These are phyloP conservation scores for Amanita molliuscula DNA, from an alignment of 768 basidiomycete genomes.

Conservation along the genomic window DNA sequence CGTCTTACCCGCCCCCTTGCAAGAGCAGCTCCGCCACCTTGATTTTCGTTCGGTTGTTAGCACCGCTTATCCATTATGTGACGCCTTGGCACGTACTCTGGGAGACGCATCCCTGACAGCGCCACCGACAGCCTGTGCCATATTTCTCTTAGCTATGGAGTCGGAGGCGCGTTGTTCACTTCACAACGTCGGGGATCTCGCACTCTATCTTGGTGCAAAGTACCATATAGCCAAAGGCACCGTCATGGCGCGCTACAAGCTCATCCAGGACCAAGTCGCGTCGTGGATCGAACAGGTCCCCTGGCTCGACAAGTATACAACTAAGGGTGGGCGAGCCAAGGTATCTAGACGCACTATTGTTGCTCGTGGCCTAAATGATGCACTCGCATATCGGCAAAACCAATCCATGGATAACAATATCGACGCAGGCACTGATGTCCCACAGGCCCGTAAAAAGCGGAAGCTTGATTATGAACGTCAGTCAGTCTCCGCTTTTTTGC, in stretches of 20 bases:
- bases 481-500: conserved; percentile 44
- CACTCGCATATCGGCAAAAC: conserved; percentile 57
- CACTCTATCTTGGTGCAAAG: conserved; percentile 42
- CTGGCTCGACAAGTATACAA: conserved; percentile 56
- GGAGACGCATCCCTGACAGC: conserved; percentile 24
- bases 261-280: conserved; percentile 48
- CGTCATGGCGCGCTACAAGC: conserved; percentile 63
- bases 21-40: conserved; percentile 28
- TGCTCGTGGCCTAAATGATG: conserved; percentile 59
- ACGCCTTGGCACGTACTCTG: conserved; percentile 28
- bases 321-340: conserved; percentile 44
- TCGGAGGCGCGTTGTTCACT: conserved; percentile 45
- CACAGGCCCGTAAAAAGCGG: conserved; percentile 12
- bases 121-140: conserved; percentile 51
- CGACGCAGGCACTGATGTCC: background rate
- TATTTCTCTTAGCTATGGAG: conserved; percentile 64
- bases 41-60: conserved; percentile 31
- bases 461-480: conserved; percentile 18
- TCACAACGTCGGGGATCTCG: conserved; percentile 44
- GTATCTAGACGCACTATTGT: conserved; percentile 53
- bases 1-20: conserved; percentile 22
- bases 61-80: conserved; percentile 36
- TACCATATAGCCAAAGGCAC: conserved; percentile 39
- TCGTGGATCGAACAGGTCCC: conserved; percentile 56
- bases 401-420: background rate